Evolutionary conservation across 1,139 yeast genomes (phyloP), one percentile per base, ranked within the genome.

Genomic region (Kluyveromyces sp.): DNA sequence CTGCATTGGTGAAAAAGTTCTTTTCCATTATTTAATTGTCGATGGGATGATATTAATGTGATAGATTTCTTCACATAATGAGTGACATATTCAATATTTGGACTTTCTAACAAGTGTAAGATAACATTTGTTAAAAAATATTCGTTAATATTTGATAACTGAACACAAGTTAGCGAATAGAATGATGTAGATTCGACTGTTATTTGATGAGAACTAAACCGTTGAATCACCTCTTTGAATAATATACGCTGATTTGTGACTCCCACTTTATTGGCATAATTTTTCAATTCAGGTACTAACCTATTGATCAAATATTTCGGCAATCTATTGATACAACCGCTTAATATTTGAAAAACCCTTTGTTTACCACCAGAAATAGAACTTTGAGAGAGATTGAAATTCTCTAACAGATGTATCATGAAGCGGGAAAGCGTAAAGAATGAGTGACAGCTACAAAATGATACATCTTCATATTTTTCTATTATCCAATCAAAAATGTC

Each of bases 81-180:
- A 39, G 81, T 81, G 73, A 43, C 66, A 64, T 52, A 70, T 65
- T 38, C 74, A 59, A 3, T 73, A 48, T 32, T 10, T 44, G 45
- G 36, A 50, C 59, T 42, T 45, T 35, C 4, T 36, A 58, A 35
- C 45, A 58, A 34, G 30, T 52, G 53, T 7, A 48, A 30, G 2
- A 60, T 26, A 3, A 53, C 44, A 36, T 43, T 30, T 2, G 53
- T 38, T 32, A 58, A 38, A 28, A 40, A 50, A 4, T 52, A 39
- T 36, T 53, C 51, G 2, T 61, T 54, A 25, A 49, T 49, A 4
- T 35, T 7, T 4, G 58, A 48, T 4, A 60, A 21, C 8, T 48
- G 46, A 15, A 35, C 27, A 45, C 61, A 42, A 6, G 51, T 25
- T 6, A 55, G 34, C 6, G 55, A 34, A 41, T 52, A 56, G 33